Base-by-base conservation (phyloP, 345 rosid species). In the Clarkia xantiana region DNA sequence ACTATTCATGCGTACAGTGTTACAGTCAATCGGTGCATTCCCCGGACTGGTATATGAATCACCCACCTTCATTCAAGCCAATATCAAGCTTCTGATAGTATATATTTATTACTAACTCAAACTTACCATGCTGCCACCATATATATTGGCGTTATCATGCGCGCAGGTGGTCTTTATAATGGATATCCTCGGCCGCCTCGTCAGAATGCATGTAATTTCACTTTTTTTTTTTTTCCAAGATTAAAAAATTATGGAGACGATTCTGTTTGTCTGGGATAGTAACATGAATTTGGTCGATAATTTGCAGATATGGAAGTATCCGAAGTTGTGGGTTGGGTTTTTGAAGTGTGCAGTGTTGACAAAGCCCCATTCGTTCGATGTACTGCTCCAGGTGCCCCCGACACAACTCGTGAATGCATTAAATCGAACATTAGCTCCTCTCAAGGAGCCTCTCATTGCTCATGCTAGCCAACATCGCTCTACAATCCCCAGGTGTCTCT, bases 281-380 rank as follows among this genome's bases (percentile, higher is more conserved):
- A 42, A 19, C 45, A 59, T 45, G 51, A 16, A 52, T 54, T 45
- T 40, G 44, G 42, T 60, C 8, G 49, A 50, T 38, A 20, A 66
- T 25, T 63, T 59, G 61, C 85, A 91, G 98, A 86, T 91, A 71
- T 91, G 98, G 98, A 81, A 91, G 66, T 69, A 77, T 53, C 96
- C 98, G 10, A 91, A 91, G 71, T 67, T 91, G 68, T 91, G 98
- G 98, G 98, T 86, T 25, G 98, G 98, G 51, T 91, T 86, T 67
- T 73, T 91, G 77, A 86, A 81, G 73, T 91, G 98, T 55, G 93
- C 94, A 40, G 68, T 56, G 49, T 67, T 74, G 79, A 77, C 83
- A 44, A 84, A 81, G 78, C 96, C 98, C 57, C 96, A 81, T 47
- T 91, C 96, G 55, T 84, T 79, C 62, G 70, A 73, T 42, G 86